Conservation (phyloP, 2,329 filamentous ascomycete genomes). For the Microdochium trichocladiopsis region DNA sequence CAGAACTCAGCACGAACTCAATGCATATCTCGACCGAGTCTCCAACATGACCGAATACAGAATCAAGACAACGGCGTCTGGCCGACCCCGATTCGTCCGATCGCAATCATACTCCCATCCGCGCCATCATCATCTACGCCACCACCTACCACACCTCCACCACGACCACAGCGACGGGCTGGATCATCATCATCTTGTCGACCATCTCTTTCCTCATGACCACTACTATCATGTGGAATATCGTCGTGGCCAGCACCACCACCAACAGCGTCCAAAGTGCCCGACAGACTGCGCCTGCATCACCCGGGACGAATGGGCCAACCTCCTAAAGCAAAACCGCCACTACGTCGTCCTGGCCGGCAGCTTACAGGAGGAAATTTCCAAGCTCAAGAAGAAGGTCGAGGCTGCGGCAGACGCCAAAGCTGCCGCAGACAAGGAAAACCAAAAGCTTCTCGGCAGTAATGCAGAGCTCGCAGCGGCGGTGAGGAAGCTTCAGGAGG, state of each 20-base stretch:
- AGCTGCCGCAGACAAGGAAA: conserved; percentile 5
- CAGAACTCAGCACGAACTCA: neutral
- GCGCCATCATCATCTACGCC: neutral
- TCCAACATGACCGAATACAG: conserved; percentile 10
- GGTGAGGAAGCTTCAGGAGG: conserved; percentile 5
- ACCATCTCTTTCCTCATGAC: neutral
- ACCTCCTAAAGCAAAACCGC: conserved; percentile 11
- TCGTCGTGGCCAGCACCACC: conserved; percentile 4
- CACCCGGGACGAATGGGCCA: conserved; percentile 14
- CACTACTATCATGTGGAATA: neutral
- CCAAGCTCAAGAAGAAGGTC: conserved; percentile 12
- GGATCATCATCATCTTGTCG: neutral
- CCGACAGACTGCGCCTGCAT: conserved; percentile 17
- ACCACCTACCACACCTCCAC: conserved; percentile 6
- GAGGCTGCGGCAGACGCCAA: neutral
- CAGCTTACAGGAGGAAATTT: conserved; percentile 11
- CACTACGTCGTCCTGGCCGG: conserved; percentile 5
- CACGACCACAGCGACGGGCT: conserved; percentile 3
- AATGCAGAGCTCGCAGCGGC: conserved; percentile 10
- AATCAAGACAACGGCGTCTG: conserved; percentile 6
- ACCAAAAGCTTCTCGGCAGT: conserved; percentile 5
- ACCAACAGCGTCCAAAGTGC: conserved; percentile 7
- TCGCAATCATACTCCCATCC: conserved; percentile 12
- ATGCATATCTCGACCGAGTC: neutral
- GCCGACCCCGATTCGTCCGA: conserved; percentile 10